A percentile compares a stretch with the other conserved stretches of the same genome.
Evolutionary conservation across 306 rosid species (phyloP).

Genomic region (Echinosophora koreensis): DNA sequence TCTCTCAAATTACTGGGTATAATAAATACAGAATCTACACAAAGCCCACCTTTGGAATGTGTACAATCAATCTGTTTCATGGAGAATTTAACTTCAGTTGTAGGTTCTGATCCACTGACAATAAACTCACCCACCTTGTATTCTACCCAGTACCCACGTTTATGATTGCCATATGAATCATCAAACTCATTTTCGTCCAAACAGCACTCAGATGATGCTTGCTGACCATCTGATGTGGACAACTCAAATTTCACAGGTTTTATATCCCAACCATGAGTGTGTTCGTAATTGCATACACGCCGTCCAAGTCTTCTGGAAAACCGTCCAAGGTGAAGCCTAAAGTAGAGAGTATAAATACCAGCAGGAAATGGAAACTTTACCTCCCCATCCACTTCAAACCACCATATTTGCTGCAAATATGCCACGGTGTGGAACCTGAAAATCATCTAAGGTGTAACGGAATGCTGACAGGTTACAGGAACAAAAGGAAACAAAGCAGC

Average conservation of each 20-base stretch:
- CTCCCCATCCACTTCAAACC: slow-evolving; percentile 88
- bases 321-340: slow-evolving; percentile 84
- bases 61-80: slow-evolving; percentile 99
- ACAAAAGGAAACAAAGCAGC: slow-evolving; percentile 26
- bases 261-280: slow-evolving; percentile 85
- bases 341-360: slow-evolving; percentile 67
- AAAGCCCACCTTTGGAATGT: slow-evolving; percentile 93
- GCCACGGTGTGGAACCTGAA: slow-evolving; percentile 82
- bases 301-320: slow-evolving; percentile 76
- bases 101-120: slow-evolving; percentile 66
- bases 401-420: slow-evolving; percentile 87
- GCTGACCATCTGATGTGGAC: slow-evolving; percentile 79
- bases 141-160: slow-evolving; percentile 90
- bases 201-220: slow-evolving; percentile 66
- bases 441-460: slow-evolving; percentile 45
- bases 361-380: slow-evolving; percentile 85
- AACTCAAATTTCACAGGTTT: slow-evolving; percentile 77
- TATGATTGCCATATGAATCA: slow-evolving; percentile 64
- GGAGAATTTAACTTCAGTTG: slow-evolving; percentile 79
- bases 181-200: slow-evolving; percentile 68
- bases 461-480: slow-evolving; percentile 36
- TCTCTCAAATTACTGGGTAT: slow-evolving; percentile 75
- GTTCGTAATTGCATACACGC: slow-evolving; percentile 78
- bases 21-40: slow-evolving; percentile 92
- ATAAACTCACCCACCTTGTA: slow-evolving; percentile 96